Percentiles rank a stretch among this genome's conserved stretches.
Conservation (phyloP, 2,329 filamentous ascomycete genomes). For the Clarireedia homoeocarpa region DNA sequence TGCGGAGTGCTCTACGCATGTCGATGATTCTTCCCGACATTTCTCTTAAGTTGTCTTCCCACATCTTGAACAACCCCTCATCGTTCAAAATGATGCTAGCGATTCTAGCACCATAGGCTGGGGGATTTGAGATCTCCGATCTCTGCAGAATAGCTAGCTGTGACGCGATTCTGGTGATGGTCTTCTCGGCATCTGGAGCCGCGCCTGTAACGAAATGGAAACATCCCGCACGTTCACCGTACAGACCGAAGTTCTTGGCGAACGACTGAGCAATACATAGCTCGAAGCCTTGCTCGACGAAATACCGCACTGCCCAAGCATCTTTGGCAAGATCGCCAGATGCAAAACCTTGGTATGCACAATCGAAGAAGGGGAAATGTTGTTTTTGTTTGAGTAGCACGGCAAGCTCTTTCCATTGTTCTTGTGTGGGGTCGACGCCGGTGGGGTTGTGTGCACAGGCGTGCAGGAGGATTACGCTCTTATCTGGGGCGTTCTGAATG, state of each 20-base stretch:
- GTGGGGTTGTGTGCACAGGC: constrained; percentile 98
- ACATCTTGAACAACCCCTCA: constrained; percentile 71
- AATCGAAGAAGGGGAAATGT: constrained; percentile 98
- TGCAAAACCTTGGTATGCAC: constrained; percentile 95
- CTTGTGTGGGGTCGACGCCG: constrained; percentile 85
- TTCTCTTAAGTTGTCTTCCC: constrained; percentile 78
- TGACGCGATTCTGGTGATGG: constrained; percentile 61
- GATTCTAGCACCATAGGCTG: constrained; percentile 87
- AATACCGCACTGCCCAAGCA: constrained; percentile 89
- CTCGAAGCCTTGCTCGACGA: constrained; percentile 85
- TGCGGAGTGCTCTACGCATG: constrained; percentile 75
- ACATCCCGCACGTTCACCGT: constrained; percentile 90
- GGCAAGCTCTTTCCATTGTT: constrained; percentile 92
- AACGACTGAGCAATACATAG: constrained; percentile 87
- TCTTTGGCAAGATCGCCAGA: constrained; percentile 81
- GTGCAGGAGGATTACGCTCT: constrained; percentile 84
- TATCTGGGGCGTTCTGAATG: constrained; percentile 62
- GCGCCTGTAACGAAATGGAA: constrained; percentile 88
- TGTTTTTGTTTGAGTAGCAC: constrained; percentile 64
- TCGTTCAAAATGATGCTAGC: constrained; percentile 82
- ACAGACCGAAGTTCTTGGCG: constrained; percentile 96
- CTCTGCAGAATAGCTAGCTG: constrained; percentile 93
- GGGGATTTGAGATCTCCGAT: constrained; percentile 95
- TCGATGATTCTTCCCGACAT: constrained; percentile 94
- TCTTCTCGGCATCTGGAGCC: constrained; percentile 53